Evolutionary conservation across 2,329 filamentous ascomycete species (phyloP), one percentile per base, ranked within the genome.

Genomic region (Fusarium sp.): DNA sequence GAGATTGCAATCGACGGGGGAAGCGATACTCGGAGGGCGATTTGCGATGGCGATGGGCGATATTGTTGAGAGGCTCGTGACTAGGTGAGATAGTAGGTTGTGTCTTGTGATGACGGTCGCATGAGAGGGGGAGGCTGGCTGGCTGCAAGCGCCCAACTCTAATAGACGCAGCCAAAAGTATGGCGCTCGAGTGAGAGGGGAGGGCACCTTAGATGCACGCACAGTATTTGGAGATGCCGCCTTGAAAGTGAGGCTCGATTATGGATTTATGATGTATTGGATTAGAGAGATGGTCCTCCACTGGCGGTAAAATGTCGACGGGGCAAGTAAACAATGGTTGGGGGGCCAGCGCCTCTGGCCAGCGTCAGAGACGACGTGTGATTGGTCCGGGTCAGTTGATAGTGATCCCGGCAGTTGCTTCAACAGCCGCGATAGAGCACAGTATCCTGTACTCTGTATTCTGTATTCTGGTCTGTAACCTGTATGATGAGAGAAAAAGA

Each of bases 31-130:
- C 37, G 37, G 55, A 38, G 39, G 48, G 48, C 48, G 48, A 51
- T 51, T 51, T 14, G 23, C 33, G 52, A 70, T 63, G 15, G 45
- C 23, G 62, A 66, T 52, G 38, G 44, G 38, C 52, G 64, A 51
- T 51, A 51, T 49, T 51, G 48, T 48, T 39, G 56, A 60, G 48
- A 44, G 38, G 21, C 72, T 68, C 58, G 72, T 74, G 72, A 74
- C 68, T 74, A 45, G 23, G 37, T n/a, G 39, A 49, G 45, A 70
- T 73, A 66, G 29, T 31, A 23, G 63, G 51, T 72, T 67, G 65
- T 70, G 72, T 72, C 72, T 70, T 60, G 61, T 67, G 66, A 69
- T 69, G 65, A 69, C 59, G 64, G 31, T 45, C 54, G 66, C 61
- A 71, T 52, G 60, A n/a, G 52, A 63, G 58, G 46, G 56, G 31